These are phyloP conservation scores for Agrocybe chaxingu DNA, from an alignment of 768 basidiomycete species.

Conservation along the genomic window DNA sequence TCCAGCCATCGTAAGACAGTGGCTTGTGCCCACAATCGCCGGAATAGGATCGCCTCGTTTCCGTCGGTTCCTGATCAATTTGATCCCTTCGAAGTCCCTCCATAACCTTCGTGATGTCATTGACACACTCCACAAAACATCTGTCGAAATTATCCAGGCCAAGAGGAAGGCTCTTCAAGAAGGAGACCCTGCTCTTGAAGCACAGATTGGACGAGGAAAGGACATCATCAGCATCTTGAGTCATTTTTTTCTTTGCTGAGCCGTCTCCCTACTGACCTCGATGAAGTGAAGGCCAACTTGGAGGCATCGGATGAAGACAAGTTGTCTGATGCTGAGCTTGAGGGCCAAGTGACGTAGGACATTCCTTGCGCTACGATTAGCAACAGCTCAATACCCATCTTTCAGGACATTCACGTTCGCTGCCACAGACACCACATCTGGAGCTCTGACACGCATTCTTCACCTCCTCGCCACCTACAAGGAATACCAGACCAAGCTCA, in stretches of 20 bases:
- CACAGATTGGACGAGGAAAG: not conserved
- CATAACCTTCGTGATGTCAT: not conserved
- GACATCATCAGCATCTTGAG: slow-evolving; percentile 11
- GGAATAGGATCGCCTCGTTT: too few relatives aligned
- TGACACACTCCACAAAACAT: not conserved
- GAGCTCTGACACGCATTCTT: slow-evolving; percentile 27
- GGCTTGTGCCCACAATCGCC: too few relatives aligned
- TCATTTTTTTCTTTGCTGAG: not conserved
- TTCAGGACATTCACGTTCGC: slow-evolving; percentile 33
- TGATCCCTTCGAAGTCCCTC: not conserved
- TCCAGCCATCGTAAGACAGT: too few relatives aligned
- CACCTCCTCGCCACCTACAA: slow-evolving; percentile 26
- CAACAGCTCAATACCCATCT: not conserved
- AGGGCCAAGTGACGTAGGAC: slow-evolving; percentile 27
- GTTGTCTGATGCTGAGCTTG: slow-evolving; percentile 27
- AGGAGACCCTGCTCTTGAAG: too few relatives aligned
- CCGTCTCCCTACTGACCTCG: not conserved
- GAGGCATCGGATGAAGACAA: slow-evolving; percentile 21
- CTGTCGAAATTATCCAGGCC: not conserved
- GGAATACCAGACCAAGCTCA: slow-evolving; percentile 31
- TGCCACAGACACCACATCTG: slow-evolving; percentile 37
- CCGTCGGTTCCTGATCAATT: not conserved
- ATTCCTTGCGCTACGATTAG: not conserved
- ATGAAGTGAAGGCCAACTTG: slow-evolving; percentile 32
- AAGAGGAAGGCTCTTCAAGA: not conserved